phyloP scores from a whole-genome alignment of 2,329 filamentous ascomycete genomes.

The Neonectria faginata region DNA sequence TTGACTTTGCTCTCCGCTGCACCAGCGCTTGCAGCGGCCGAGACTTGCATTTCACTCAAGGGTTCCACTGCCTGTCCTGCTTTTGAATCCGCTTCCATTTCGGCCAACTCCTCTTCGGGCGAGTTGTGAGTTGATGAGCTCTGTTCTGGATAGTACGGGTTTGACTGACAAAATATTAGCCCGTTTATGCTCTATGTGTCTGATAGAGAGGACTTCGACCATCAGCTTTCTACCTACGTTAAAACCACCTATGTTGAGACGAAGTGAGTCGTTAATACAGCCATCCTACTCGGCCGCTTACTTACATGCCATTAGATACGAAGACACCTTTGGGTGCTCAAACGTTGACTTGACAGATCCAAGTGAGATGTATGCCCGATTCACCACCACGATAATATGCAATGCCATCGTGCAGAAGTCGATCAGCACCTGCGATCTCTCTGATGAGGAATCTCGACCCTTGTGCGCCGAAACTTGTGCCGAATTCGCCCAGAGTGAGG shows the following conservation, averaged over 20 bases:
- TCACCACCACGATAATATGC: slow-evolving; percentile 91
- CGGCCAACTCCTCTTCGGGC: slow-evolving; percentile 68
- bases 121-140: slow-evolving; percentile 68
- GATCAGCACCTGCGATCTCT: slow-evolving; percentile 73
- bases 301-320: slow-evolving; percentile 71
- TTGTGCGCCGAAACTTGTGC: slow-evolving; percentile 92
- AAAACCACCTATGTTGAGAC: slow-evolving; percentile 77
- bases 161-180: slow-evolving; percentile 60
- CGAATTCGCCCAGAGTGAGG: slow-evolving; percentile 88
- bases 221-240: slow-evolving; percentile 78
- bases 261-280: slow-evolving; percentile 70
- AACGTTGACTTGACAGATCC: slow-evolving; percentile 82
- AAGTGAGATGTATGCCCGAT: slow-evolving; percentile 88
- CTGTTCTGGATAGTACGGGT: not conserved
- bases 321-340: slow-evolving; percentile 82
- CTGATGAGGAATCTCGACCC: slow-evolving; percentile 73
- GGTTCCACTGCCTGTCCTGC: slow-evolving; percentile 78
- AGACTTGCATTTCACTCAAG: slow-evolving; percentile 73
- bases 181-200: slow-evolving; percentile 88
- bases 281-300: not conserved
- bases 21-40: slow-evolving; percentile 52
- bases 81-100: slow-evolving; percentile 78
- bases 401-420: slow-evolving; percentile 96
- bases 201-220: slow-evolving; percentile 80
- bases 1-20: slow-evolving; percentile 45